phyloP scores from a whole-genome alignment of 228 moss, liverwort and hornwort genomes.

The Sphagnum fallax region DNA sequence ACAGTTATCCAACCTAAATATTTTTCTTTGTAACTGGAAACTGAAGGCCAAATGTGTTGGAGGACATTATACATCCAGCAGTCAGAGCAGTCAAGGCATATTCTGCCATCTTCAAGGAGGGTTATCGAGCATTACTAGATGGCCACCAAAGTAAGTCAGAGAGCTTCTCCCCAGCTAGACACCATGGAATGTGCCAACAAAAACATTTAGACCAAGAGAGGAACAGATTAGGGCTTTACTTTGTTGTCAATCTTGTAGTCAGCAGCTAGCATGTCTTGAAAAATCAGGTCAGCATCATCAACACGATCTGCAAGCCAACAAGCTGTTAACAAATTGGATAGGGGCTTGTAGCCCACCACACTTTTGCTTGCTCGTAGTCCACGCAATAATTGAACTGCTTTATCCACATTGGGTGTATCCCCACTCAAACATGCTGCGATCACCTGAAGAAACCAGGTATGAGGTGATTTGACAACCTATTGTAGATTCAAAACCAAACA shows the following conservation, averaged over 20 bases:
- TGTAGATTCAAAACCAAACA: not conserved
- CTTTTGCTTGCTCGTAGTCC: slow-evolving; percentile 54
- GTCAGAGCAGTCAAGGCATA: too few species aligned
- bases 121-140: too few species aligned
- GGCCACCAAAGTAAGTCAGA: too few species aligned
- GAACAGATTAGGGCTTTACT: slow-evolving; percentile 22
- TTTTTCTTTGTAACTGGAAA: too few species aligned
- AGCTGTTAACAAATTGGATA: slow-evolving; percentile 65
- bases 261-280: slow-evolving; percentile 66
- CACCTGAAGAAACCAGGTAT: slow-evolving; percentile 29
- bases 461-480: slow-evolving; percentile 2
- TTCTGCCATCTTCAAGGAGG: too few species aligned
- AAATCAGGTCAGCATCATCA: slow-evolving; percentile 48
- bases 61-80: too few species aligned
- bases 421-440: slow-evolving; percentile 63
- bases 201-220: too few species aligned
- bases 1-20: too few species aligned
- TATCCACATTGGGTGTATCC: slow-evolving; percentile 63
- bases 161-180: too few species aligned
- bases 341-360: slow-evolving; percentile 60
- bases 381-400: slow-evolving; percentile 61
- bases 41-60: too few species aligned
- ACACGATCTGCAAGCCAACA: slow-evolving; percentile 58
- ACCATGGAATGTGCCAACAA: too few species aligned
- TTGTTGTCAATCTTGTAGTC: slow-evolving; percentile 60